Evolutionary conservation across 257 asterid genomes (phyloP).

Genomic region (Salvia miltiorrhiza): DNA sequence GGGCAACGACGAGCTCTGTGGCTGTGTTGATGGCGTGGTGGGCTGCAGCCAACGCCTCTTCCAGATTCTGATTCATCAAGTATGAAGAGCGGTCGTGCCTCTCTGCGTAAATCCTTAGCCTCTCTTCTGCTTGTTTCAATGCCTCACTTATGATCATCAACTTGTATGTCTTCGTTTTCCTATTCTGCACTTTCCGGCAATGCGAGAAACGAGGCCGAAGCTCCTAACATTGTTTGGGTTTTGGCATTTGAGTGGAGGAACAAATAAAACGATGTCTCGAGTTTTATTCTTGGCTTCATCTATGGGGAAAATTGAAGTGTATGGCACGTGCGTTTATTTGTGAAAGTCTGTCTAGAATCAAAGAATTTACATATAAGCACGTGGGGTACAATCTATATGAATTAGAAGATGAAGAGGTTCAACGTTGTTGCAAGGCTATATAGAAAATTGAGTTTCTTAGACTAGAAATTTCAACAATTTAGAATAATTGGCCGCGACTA

Average conservation of each 20-base stretch:
- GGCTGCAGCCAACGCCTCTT: conserved; percentile 43
- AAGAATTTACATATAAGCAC: conserved; percentile 34
- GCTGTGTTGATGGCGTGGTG: too few species aligned
- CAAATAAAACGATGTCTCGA: neutral
- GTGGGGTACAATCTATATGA: too few species aligned
- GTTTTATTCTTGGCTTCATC: too few species aligned
- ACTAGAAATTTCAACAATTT: too few species aligned
- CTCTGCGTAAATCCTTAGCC: conserved; percentile 28
- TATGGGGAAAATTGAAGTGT: too few species aligned
- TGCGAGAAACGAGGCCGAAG: conserved; percentile 11
- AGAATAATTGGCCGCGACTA: too few species aligned
- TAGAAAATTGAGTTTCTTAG: too few species aligned
- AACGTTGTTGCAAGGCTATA: too few species aligned
- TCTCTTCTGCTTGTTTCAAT: conserved; percentile 22
- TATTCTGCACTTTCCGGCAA: conserved; percentile 4
- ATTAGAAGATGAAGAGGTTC: too few species aligned
- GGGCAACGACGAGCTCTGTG: too few species aligned
- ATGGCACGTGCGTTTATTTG: too few species aligned
- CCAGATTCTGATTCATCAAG: conserved; percentile 30
- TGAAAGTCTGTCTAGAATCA: too few species aligned
- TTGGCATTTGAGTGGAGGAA: neutral
- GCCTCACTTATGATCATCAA: conserved; percentile 14
- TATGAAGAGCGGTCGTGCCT: conserved; percentile 46
- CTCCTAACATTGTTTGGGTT: neutral
- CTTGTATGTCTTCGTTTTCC: neutral